Percentiles rank a stretch among this genome's conserved stretches.
These are phyloP conservation scores for Zancudomyces culisetae DNA, from an alignment of 371 early-diverging fungal species.

Conservation along the genomic window DNA sequence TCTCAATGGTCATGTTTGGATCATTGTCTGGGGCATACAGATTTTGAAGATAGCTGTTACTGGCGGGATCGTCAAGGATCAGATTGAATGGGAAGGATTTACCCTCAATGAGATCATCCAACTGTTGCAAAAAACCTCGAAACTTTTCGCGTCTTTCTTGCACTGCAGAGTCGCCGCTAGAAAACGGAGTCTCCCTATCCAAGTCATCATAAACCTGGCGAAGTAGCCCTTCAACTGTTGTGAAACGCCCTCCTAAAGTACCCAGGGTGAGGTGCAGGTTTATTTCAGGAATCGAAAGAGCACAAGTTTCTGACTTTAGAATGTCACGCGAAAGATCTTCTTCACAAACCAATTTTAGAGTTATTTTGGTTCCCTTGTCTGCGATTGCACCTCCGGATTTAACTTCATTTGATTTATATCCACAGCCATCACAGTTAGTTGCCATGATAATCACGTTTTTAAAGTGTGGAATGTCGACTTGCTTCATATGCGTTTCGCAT, in stretches of 20 bases:
- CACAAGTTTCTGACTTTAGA: slow-evolving; percentile 87
- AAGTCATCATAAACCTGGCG: slow-evolving; percentile 77
- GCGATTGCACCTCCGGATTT: slow-evolving; percentile 84
- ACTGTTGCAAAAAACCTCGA: slow-evolving; percentile 38
- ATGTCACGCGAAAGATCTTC: slow-evolving; percentile 88
- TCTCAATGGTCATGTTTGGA: slow-evolving; percentile 76
- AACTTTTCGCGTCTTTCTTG: slow-evolving; percentile 34
- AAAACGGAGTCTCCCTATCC: slow-evolving; percentile 41
- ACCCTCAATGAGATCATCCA: slow-evolving; percentile 42
- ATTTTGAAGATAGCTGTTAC: slow-evolving; percentile 71
- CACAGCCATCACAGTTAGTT: slow-evolving; percentile 78
- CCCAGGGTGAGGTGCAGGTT: slow-evolving; percentile 60
- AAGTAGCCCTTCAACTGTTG: slow-evolving; percentile 85
- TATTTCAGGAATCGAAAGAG: slow-evolving; percentile 74
- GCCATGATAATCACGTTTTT: slow-evolving; percentile 92
- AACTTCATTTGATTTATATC: slow-evolving; percentile 89
- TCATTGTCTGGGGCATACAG: slow-evolving; percentile 83
- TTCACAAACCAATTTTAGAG: slow-evolving; percentile 47
- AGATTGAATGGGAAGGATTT: slow-evolving; percentile 42
- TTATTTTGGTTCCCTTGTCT: slow-evolving; percentile 56
- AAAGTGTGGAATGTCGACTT: slow-evolving; percentile 82
- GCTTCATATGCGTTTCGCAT: slow-evolving; percentile 77
- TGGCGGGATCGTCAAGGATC: slow-evolving; percentile 79
- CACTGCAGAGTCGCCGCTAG: slow-evolving; percentile 51
- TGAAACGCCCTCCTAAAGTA: slow-evolving; percentile 90